Evolutionary conservation across 108 stramenopile species (phyloP).

Genomic region (Halocafeteria seosinensis): DNA sequence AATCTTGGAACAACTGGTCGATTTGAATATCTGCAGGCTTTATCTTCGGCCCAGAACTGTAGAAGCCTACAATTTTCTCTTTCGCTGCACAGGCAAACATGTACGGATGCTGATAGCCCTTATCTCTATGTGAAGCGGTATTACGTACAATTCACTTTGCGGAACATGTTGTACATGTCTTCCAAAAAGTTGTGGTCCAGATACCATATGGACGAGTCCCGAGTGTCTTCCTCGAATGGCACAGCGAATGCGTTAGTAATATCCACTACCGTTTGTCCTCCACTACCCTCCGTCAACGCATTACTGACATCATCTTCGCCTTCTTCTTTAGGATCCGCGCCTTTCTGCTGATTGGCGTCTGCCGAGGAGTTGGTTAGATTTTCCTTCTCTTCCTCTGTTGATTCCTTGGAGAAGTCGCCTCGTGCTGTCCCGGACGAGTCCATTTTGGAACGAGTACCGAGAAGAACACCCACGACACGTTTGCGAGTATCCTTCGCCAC

Average conservation of each 20-base stretch:
- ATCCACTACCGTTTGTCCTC: too few species aligned
- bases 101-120: neutral
- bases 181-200: slow-evolving; percentile 96
- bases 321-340: too few species aligned
- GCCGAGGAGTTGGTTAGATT: too few species aligned
- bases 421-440: too few species aligned
- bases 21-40: slow-evolving; percentile 70
- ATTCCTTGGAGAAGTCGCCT: too few species aligned
- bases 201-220: slow-evolving; percentile 53
- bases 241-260: slow-evolving; percentile 86
- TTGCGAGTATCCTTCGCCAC: slow-evolving; percentile 82
- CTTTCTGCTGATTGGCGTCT: too few species aligned
- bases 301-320: too few species aligned
- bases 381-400: slow-evolving; percentile 31
- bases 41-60: slow-evolving; percentile 68
- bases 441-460: too few species aligned
- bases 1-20: slow-evolving; percentile 55
- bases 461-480: slow-evolving; percentile 84
- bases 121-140: neutral
- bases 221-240: slow-evolving; percentile 93
- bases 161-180: slow-evolving; percentile 35
- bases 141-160: slow-evolving; percentile 13
- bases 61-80: slow-evolving; percentile 81
- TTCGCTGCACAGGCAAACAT: slow-evolving; percentile 35
- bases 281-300: too few species aligned